Conservation (phyloP, 1,284 basidiomycete genomes). For the Blastosporella zonata region DNA sequence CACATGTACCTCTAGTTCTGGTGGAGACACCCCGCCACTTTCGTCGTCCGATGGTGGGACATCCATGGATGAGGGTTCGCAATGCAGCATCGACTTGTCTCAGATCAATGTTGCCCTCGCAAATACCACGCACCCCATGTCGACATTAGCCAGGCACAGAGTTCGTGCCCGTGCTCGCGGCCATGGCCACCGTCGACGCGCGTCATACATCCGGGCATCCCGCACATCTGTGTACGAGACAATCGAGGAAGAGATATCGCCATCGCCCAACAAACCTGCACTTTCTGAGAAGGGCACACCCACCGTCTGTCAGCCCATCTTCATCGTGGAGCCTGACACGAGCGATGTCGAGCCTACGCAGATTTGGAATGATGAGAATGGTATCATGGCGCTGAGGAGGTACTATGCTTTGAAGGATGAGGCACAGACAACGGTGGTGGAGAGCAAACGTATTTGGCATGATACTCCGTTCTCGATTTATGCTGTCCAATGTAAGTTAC, state of each 20-base stretch:
- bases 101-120: conserved; percentile 56
- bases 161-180: conserved; percentile 51
- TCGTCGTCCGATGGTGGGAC: conserved; percentile 58
- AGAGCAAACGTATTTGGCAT: conserved; percentile 62
- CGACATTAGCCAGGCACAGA: conserved; percentile 34
- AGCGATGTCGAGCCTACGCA: conserved; percentile 31
- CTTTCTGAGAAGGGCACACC: conserved; percentile 32
- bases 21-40: conserved; percentile 67
- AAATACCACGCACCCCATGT: conserved; percentile 45
- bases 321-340: conserved; percentile 55
- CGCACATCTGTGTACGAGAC: conserved; percentile 74
- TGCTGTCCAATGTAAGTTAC: conserved; percentile 64
- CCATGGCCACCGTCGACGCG: conserved; percentile 65
- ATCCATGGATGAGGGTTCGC: conserved; percentile 66
- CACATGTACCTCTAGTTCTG: conserved; percentile 62
- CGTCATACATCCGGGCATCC: conserved; percentile 60
- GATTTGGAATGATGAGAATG: conserved; percentile 60
- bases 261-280: conserved; percentile 32
- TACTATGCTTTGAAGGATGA: conserved; percentile 71
- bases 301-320: conserved; percentile 42
- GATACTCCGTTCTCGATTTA: conserved; percentile 74
- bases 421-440: conserved; percentile 60
- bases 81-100: conserved; percentile 71
- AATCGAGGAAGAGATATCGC: conserved; percentile 65
- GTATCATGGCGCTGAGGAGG: conserved; percentile 56